Percentiles rank a stretch among this genome's conserved stretches.
Conservation (phyloP, 805 yeast genomes). For the Metschnikowia dekortorum region DNA sequence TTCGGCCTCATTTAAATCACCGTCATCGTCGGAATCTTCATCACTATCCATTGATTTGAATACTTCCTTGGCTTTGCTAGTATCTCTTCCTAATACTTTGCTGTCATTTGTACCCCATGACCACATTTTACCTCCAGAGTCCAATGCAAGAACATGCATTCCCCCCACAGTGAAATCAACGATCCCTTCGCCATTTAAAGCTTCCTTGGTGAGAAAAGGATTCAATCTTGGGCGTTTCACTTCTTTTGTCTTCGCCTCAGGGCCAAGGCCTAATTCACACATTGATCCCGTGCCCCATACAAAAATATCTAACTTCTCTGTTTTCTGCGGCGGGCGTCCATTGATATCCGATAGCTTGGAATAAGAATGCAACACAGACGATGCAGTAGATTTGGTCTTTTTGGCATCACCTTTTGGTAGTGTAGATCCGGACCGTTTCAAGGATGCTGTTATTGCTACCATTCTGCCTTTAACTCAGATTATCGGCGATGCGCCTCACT, state of each 20-base stretch:
- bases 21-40: conserved; percentile 54
- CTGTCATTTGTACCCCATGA: conserved; percentile 98
- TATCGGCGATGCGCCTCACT: neutral
- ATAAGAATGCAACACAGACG: conserved; percentile 47
- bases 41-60: conserved; percentile 62
- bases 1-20: conserved; percentile 82
- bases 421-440: conserved; percentile 21
- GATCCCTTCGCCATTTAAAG: conserved; percentile 49
- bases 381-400: conserved; percentile 28
- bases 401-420: conserved; percentile 20
- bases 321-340: conserved; percentile 31
- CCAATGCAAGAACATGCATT: conserved; percentile 86
- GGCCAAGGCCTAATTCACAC: conserved; percentile 98
- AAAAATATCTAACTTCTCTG: conserved; percentile 64
- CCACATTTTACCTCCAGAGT: conserved; percentile 76
- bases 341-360: conserved; percentile 46
- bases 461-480: conserved; percentile 17
- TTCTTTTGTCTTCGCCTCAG: conserved; percentile 83
- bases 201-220: conserved; percentile 59
- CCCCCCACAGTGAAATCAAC: conserved; percentile 94
- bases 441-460: conserved; percentile 43
- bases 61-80: conserved; percentile 56
- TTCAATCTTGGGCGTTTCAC: conserved; percentile 95
- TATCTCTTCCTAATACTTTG: conserved; percentile 85
- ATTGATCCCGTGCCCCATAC: conserved; percentile 97